A percentile compares a stretch with the other conserved stretches of the same genome.
Evolutionary conservation across 1,284 basidiomycete genomes (phyloP).

Genomic region (Thelephora terrestris): DNA sequence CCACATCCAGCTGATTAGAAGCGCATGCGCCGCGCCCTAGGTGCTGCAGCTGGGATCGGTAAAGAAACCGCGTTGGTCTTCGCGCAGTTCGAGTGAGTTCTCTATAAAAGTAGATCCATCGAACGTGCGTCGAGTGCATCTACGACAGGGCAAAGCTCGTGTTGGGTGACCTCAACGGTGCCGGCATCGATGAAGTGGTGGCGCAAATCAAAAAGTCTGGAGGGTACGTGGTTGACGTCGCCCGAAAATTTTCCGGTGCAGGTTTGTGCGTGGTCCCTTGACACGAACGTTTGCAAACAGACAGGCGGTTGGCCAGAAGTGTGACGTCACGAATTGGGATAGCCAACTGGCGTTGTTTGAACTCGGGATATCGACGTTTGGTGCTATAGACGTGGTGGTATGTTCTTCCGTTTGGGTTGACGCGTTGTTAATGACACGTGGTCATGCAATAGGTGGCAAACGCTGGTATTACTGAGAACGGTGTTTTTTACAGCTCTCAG

Average conservation of each 20-base stretch:
- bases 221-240: conserved; percentile 28
- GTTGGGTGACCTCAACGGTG: conserved; percentile 39
- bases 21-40: neutral
- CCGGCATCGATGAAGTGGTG: conserved; percentile 30
- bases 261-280: neutral
- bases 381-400: conserved; percentile 43
- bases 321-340: conserved; percentile 47
- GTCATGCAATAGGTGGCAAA: conserved; percentile 35
- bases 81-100: conserved; percentile 6
- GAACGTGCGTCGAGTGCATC: neutral
- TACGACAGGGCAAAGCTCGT: conserved; percentile 41
- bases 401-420: neutral
- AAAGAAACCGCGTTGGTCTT: conserved; percentile 6
- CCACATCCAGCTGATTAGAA: neutral
- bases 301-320: conserved; percentile 31
- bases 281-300: conserved; percentile 19
- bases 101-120: neutral
- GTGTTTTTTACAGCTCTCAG: conserved; percentile 24
- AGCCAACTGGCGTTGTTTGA: conserved; percentile 45
- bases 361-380: conserved; percentile 33
- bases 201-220: conserved; percentile 31
- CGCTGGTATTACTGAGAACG: conserved; percentile 41
- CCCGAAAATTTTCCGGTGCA: neutral
- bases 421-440: neutral
- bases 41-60: conserved; percentile 8